Evolutionary conservation across 768 basidiomycete genomes (phyloP), one percentile per base, ranked within the genome.

Genomic region (Kwoniella sp.): DNA sequence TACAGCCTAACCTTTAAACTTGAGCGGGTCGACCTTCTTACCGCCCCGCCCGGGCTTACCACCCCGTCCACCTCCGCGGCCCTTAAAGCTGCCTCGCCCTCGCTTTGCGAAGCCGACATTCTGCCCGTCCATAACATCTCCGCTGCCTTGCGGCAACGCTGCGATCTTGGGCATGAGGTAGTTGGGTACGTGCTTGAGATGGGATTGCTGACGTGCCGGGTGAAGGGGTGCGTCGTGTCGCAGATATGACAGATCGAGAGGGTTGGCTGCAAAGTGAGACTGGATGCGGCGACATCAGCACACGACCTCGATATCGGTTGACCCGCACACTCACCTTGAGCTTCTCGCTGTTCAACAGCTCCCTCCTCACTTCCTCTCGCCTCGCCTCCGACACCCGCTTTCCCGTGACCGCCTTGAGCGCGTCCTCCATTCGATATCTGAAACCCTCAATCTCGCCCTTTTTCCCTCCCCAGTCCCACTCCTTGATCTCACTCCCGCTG

Each of bases 191-290:
- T 92, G 87, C 73, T 93, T 96, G 84, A 98, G 88, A 71, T 98
- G 92, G 1, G 89, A 76, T 70, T 95, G 92, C 10, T 92, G 79
- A 39, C 91, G 80, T 23, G 86, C 85, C 0, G 92, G 90, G 64
- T 93, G 89, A 4, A 96, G 78, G 5, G 92, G 87, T 62, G 90
- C 89, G 75, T 99, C 95, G 74, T 98, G 95, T 2, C 89, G 83
- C 38, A 96, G 78, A 69, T 84, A 95, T 49, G 91, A 89, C 10
- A 96, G 79, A 69, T 96, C 92, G 7, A 88, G 78, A 1, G 93
- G 93, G 69, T 98, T 91, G 67, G 96, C 91, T 67, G 96, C 91
- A 58, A 99, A 96, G 74, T 98, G 93, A 5, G 91, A 89, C 92
- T 96, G 65, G 10, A 19, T 3, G 26, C 2, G 19, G 34, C 58